A percentile compares a stretch with the other conserved stretches of the same genome.
These are phyloP conservation scores for Crassisporium funariophilum DNA, from an alignment of 768 basidiomycete genomes.

Conservation along the genomic window DNA sequence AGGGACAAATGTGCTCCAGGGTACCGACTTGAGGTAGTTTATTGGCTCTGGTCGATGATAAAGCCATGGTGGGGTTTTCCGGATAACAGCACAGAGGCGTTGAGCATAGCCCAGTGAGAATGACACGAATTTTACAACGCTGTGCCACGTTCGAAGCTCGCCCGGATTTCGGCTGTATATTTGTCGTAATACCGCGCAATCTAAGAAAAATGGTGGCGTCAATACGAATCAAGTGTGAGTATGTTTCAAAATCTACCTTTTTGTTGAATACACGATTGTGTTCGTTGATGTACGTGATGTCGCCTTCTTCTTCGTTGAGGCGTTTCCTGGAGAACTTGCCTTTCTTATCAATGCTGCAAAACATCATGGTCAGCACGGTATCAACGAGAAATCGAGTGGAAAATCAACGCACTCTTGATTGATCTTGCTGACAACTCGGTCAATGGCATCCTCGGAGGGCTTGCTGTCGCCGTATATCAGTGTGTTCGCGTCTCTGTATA, in stretches of 20 bases:
- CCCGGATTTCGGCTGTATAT: constrained; percentile 94
- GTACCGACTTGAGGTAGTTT: too few relatives aligned
- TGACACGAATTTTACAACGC: too few relatives aligned
- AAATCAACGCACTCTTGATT: constrained; percentile 79
- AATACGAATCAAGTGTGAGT: constrained; percentile 3
- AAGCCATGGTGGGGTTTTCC: too few relatives aligned
- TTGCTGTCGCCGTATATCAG: constrained; percentile 94
- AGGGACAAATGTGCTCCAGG: too few relatives aligned
- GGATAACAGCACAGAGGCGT: too few relatives aligned
- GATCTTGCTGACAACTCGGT: constrained; percentile 87
- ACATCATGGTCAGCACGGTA: background rate
- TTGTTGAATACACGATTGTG: constrained; percentile 98
- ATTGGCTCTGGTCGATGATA: too few relatives aligned
- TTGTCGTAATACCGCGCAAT: constrained; percentile 96
- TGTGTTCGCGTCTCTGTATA: constrained; percentile 94
- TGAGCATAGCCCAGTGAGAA: too few relatives aligned
- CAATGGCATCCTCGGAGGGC: constrained; percentile 93
- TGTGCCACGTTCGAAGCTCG: constrained; percentile 97
- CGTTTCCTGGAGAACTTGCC: constrained; percentile 87
- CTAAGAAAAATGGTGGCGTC: too few relatives aligned
- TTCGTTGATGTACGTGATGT: constrained; percentile 99
- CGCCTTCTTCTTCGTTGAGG: constrained; percentile 90
- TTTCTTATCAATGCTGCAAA: constrained; percentile 81
- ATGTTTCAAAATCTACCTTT: constrained; percentile 55
- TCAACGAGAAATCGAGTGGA: background rate